Evolutionary conservation across 805 yeast genomes (phyloP).

Genomic region (Cyberlindnera mrakii): DNA sequence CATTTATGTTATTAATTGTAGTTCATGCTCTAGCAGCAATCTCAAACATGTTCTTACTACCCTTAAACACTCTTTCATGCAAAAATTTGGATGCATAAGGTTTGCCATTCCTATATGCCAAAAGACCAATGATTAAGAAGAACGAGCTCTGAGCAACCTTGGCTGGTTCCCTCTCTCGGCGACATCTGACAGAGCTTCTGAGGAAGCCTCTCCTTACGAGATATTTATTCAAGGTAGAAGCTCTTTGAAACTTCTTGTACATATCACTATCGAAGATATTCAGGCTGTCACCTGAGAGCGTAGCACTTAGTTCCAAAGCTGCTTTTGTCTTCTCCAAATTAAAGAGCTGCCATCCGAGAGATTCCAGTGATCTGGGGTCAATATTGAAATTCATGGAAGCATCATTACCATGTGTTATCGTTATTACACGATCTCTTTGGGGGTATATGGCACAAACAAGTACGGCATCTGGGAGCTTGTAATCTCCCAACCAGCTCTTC

Average conservation of each 20-base stretch:
- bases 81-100: slow-evolving; percentile 16
- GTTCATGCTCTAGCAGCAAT: slow-evolving; percentile 7
- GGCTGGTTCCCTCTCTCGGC: background rate
- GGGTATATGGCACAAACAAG: slow-evolving; percentile 8
- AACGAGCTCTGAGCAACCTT: slow-evolving; percentile 5
- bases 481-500: slow-evolving; percentile 1
- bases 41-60: slow-evolving; percentile 16
- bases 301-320: slow-evolving; percentile 5
- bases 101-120: slow-evolving; percentile 16
- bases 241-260: background rate
- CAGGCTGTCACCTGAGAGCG: slow-evolving; percentile 1
- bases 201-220: background rate
- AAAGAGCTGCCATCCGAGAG: slow-evolving; percentile 7
- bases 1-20: slow-evolving; percentile 2
- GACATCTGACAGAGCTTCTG: background rate
- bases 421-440: slow-evolving; percentile 4
- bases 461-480: slow-evolving; percentile 10
- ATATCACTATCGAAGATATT: slow-evolving; percentile 4
- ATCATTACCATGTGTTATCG: background rate
- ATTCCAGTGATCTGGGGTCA: slow-evolving; percentile 3
- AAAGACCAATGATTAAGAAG: slow-evolving; percentile 22
- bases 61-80: slow-evolving; percentile 12
- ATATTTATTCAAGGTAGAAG: slow-evolving; percentile 2
- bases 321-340: slow-evolving; percentile 8
- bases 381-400: background rate